Evolutionary conservation across 2,329 filamentous ascomycete species (phyloP).

Genomic region (Leptodontidium sp.): DNA sequence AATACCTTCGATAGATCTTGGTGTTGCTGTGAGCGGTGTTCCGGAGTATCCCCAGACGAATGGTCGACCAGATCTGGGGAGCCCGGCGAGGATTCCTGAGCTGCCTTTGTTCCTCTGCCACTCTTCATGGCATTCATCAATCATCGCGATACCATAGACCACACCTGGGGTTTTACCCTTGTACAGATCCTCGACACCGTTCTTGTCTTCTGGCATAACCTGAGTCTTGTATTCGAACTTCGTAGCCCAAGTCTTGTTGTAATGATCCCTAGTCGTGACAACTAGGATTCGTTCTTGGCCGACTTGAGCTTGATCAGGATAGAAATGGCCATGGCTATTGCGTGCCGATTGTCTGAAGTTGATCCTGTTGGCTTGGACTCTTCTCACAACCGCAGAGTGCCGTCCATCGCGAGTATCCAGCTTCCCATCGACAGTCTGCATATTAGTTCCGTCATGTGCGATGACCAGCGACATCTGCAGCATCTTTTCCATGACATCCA

Average conservation of each 20-base stretch:
- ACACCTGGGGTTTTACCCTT: slow-evolving; percentile 23
- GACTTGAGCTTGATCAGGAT: neutral
- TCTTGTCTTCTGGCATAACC: slow-evolving; percentile 6
- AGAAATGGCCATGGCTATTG: slow-evolving; percentile 2
- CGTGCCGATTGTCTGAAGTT: neutral
- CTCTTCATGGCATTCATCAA: slow-evolving; percentile 39
- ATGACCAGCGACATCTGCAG: slow-evolving; percentile 32
- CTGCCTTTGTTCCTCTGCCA: slow-evolving; percentile 28
- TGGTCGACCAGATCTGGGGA: slow-evolving; percentile 27
- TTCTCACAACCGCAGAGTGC: slow-evolving; percentile 11
- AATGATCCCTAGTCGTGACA: slow-evolving; percentile 27
- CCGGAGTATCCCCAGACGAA: slow-evolving; percentile 39
- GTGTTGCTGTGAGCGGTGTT: slow-evolving; percentile 31
- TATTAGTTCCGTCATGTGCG: slow-evolving; percentile 24
- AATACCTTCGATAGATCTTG: slow-evolving; percentile 32
- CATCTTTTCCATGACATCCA: slow-evolving; percentile 23
- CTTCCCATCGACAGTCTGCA: neutral
- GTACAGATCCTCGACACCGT: neutral
- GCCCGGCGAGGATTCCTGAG: slow-evolving; percentile 22
- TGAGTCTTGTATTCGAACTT: slow-evolving; percentile 28
- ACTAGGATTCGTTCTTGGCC: slow-evolving; percentile 34
- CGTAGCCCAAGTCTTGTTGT: slow-evolving; percentile 24
- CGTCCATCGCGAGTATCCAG: slow-evolving; percentile 18
- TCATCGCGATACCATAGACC: slow-evolving; percentile 39
- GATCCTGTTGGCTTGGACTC: slow-evolving; percentile 3